Percentiles rank a stretch among this genome's conserved stretches.
phyloP scores from a whole-genome alignment of 257 asterid species.

The Solanum tacnaense region DNA sequence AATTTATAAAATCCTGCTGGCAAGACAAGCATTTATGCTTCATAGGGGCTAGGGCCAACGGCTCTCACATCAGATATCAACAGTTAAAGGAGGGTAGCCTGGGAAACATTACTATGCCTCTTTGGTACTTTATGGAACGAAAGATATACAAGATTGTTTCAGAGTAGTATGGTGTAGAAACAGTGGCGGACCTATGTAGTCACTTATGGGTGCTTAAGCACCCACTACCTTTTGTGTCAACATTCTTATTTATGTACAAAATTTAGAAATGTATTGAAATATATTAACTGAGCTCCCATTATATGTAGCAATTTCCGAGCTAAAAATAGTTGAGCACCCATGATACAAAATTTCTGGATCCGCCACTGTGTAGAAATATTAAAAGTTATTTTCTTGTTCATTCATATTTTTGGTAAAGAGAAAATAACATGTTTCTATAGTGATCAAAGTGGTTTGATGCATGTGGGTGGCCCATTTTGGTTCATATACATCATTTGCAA shows the following conservation, averaged over 20 bases:
- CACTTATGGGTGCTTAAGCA: too few relatives aligned
- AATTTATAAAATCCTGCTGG: neutral
- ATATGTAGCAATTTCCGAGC: too few relatives aligned
- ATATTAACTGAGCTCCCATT: too few relatives aligned
- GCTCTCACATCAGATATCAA: neutral
- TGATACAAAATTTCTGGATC: too few relatives aligned
- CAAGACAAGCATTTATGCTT: neutral
- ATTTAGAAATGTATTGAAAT: too few relatives aligned
- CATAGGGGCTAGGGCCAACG: neutral
- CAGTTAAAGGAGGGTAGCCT: neutral
- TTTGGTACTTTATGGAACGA: neutral
- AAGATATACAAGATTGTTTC: neutral
- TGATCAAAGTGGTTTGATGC: neutral
- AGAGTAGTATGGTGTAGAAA: neutral
- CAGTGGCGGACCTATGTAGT: too few relatives aligned
- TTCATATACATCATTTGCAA: neutral
- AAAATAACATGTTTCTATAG: neutral
- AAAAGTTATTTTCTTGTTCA: neutral
- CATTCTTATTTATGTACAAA: too few relatives aligned
- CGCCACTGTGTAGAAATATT: neutral
- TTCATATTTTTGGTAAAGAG: neutral
- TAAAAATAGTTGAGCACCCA: too few relatives aligned
- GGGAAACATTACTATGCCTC: neutral
- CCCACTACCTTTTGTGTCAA: too few relatives aligned
- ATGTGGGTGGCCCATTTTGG: neutral